Percentiles rank a stretch among this genome's conserved stretches.
Conservation (phyloP, 1,284 basidiomycete genomes). For the Cutaneotrichosporon sp. region DNA sequence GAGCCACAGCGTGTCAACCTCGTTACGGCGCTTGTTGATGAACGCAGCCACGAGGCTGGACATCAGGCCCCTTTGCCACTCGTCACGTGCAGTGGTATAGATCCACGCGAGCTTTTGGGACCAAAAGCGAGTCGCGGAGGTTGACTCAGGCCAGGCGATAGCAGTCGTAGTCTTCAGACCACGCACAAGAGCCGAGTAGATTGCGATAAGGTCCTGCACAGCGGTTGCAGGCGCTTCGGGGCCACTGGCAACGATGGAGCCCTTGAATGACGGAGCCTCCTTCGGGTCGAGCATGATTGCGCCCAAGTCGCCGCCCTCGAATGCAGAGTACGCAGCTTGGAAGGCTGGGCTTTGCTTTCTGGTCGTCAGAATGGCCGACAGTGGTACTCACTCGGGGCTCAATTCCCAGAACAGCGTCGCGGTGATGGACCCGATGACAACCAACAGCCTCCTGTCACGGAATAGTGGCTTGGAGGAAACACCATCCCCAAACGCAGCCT, state of each 20-base stretch:
- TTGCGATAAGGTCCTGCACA: slow-evolving; percentile 60
- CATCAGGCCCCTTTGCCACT: slow-evolving; percentile 58
- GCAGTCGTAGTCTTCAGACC: slow-evolving; percentile 55
- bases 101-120: slow-evolving; percentile 59
- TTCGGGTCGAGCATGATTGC: slow-evolving; percentile 54
- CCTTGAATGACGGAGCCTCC: slow-evolving; percentile 24
- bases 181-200: slow-evolving; percentile 64
- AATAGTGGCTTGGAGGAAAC: slow-evolving; percentile 46
- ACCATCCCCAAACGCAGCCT: slow-evolving; percentile 44
- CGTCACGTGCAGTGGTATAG: slow-evolving; percentile 53
- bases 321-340: slow-evolving; percentile 57
- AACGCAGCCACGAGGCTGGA: slow-evolving; percentile 63
- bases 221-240: slow-evolving; percentile 9
- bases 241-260: slow-evolving; percentile 1
- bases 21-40: slow-evolving; percentile 68
- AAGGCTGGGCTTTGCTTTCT: slow-evolving; percentile 58
- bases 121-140: slow-evolving; percentile 52
- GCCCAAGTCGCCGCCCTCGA: slow-evolving; percentile 58
- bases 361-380: neutral
- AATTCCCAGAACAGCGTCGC: slow-evolving; percentile 64
- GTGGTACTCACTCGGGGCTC: slow-evolving; percentile 56
- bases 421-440: slow-evolving; percentile 61
- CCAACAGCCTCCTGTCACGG: slow-evolving; percentile 62
- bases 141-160: neutral
- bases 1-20: slow-evolving; percentile 52